Evolutionary conservation across 139 green algal genomes (phyloP), one percentile per base, ranked within the genome.

Genomic region (Volvox africanus): DNA sequence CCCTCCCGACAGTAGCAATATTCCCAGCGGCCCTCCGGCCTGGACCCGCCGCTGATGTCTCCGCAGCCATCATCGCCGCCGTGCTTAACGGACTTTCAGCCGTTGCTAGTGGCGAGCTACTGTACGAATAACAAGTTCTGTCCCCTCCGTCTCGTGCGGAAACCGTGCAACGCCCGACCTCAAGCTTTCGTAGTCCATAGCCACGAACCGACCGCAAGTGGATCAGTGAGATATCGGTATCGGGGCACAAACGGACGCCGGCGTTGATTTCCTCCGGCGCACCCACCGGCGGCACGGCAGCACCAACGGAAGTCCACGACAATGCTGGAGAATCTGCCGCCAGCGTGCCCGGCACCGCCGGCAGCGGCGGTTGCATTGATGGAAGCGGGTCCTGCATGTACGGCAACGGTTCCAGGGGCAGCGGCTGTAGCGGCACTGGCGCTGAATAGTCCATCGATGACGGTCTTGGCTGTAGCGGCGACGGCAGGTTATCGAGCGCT

Each of bases 331-430:
- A 81, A 24, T 81, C 75, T 9, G 2, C 24, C 30, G 75, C 75
- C 32, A 55, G 3, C 20, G 30, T 24, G 14, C 16, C 75, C 30
- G 75, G 75, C 32, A 30, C 75, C 75, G 75, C 73, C 73, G 18
- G 32, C 75, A 26, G 75, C 12, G 30, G 75, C 33, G 6, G 75
- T 30, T 19, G 18, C 33, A 19, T 24, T 24, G 75, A 81, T 24
- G 75, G 75, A n/a, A 61, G 33, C 32, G 75, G 75, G 75, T 81
- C 75, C 75, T 61, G 75, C 75, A 81, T 81, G 30, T 55, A 81
- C 18, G 75, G 75, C 75, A 81, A 24, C 22, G 75, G 75, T 35
- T 81, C 75, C 75, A 81, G 75, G 32, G 75, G 75, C 75, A 81
- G 75, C 30, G 75, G 33, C 75, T 81, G 21, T 20, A 55, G 75